Evolutionary conservation across 2,329 filamentous ascomycete species (phyloP), one percentile per base, ranked within the genome.

Genomic region (Sphaerulina populicola): DNA sequence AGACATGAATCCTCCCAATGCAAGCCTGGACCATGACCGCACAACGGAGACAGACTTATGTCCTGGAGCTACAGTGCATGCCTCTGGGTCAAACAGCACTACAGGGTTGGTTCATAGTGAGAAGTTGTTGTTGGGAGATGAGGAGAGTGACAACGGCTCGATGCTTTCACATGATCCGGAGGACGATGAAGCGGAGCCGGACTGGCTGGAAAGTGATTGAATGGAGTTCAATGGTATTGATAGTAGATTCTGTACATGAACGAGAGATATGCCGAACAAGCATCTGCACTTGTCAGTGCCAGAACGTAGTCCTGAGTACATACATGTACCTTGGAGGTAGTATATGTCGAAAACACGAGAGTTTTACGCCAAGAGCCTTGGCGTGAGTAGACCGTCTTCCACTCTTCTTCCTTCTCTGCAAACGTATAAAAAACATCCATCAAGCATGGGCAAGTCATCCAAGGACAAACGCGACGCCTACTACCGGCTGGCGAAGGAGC

Each of bases 401-500:
- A 27, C 23, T 27, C 23, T 27, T 6, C 2, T 27, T 27, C 4
- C 23, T 5, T 6, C 23, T 27, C 23, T 27, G 23, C 23, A 7
- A 27, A 27, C 23, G 6, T 27, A 27, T 7, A 27, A 27, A 6
- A 27, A 27, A 6, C 23, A 6, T 27, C 23, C 23, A 27, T 31
- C 44, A 47, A 43, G 33, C 23, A 68, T 67, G 64, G 65, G 64
- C 1, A 97, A 97, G 69, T 95, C 93, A 1, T 97, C 91, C 43
- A 98, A 98, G 71, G 93, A 98, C 67, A 98, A 98, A 73, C 86
- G 93, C 47, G 93, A 98, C 69, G 90, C 90, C 41, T 98, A 98
- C 72, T 98, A 98, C 66, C 82, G 93, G 48, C 85, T 98, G 7
- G 93, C 93, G 14, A 98, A 98, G 72, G 93, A 98, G 70, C 93